Evolutionary conservation across 2,329 filamentous ascomycete genomes (phyloP).

Genomic region (Xylaria arbuscula): DNA sequence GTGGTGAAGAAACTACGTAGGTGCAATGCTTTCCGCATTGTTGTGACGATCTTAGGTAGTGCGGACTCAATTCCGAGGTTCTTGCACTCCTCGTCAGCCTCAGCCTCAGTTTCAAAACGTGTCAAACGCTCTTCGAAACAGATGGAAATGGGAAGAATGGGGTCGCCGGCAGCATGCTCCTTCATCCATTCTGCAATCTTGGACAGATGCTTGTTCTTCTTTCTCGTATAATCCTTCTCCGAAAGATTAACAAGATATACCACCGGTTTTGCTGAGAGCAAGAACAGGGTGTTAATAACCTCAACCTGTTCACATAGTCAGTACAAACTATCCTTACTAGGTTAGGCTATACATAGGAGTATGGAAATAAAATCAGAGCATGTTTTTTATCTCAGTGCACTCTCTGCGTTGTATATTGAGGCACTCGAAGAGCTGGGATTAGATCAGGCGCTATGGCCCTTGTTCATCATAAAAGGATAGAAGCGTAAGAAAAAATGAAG

Average conservation of each 20-base stretch:
- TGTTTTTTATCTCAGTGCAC: slow-evolving; percentile 86
- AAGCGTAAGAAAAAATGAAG: slow-evolving; percentile 35
- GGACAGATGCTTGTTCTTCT: slow-evolving; percentile 99
- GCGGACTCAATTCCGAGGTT: slow-evolving; percentile 86
- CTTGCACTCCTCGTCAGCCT: slow-evolving; percentile 87
- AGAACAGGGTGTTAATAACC: slow-evolving; percentile 94
- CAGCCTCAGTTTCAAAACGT: slow-evolving; percentile 79
- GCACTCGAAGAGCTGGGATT: slow-evolving; percentile 99
- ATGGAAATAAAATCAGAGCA: slow-evolving; percentile 67
- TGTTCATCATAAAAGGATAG: slow-evolving; percentile 84
- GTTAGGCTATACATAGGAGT: slow-evolving; percentile 1
- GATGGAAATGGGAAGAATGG: slow-evolving; percentile 93
- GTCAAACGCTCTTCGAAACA: slow-evolving; percentile 93
- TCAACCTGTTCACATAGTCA: slow-evolving; percentile 76
- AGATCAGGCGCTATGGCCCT: slow-evolving; percentile 92
- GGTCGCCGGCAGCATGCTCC: slow-evolving; percentile 85
- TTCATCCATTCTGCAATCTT: slow-evolving; percentile 97
- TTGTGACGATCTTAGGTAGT: slow-evolving; percentile 88
- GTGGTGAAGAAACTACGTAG: slow-evolving; percentile 97
- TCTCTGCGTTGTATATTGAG: slow-evolving; percentile 80
- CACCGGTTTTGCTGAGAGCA: slow-evolving; percentile 95
- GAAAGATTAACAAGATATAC: slow-evolving; percentile 97
- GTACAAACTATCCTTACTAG: slow-evolving; percentile 6
- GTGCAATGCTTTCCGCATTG: slow-evolving; percentile 93
- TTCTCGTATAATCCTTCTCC: slow-evolving; percentile 95